phyloP scores from a whole-genome alignment of 208 protist genomes.

The Herpetomonas tarakana region DNA sequence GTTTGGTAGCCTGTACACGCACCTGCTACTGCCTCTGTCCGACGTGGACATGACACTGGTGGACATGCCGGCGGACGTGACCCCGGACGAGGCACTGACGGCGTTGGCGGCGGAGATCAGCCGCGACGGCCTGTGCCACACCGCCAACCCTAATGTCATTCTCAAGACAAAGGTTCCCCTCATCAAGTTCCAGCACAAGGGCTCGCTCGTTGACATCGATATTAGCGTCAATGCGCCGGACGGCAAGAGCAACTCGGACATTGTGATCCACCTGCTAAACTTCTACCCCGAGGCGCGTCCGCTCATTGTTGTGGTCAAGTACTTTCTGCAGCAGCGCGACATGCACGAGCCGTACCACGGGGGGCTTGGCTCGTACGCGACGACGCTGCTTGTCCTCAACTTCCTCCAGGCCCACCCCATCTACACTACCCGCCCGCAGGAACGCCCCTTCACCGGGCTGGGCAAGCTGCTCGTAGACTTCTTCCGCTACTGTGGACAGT shows the following conservation, averaged over 20 bases:
- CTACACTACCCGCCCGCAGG: slow-evolving; percentile 43
- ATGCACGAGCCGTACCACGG: slow-evolving; percentile 94
- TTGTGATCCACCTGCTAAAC: slow-evolving; percentile 56
- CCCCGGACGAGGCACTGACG: slow-evolving; percentile 60
- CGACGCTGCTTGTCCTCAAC: slow-evolving; percentile 86
- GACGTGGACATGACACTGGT: slow-evolving; percentile 85
- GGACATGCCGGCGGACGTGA: slow-evolving; percentile 33
- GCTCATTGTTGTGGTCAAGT: slow-evolving; percentile 87
- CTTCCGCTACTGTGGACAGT: slow-evolving; percentile 89
- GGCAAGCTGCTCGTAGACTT: slow-evolving; percentile 93
- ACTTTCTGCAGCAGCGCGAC: slow-evolving; percentile 88
- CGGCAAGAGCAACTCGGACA: slow-evolving; percentile 74
- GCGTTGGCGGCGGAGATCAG: slow-evolving; percentile 61
- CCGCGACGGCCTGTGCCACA: slow-evolving; percentile 47
- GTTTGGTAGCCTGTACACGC: slow-evolving; percentile 87
- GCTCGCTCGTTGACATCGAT: slow-evolving; percentile 84
- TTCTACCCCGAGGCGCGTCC: slow-evolving; percentile 75
- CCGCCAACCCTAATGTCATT: slow-evolving; percentile 83
- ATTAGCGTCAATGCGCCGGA: slow-evolving; percentile 87
- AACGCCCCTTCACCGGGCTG: slow-evolving; percentile 65
- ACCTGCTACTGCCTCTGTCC: slow-evolving; percentile 81
- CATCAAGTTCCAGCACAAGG: slow-evolving; percentile 85
- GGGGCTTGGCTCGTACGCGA: slow-evolving; percentile 89
- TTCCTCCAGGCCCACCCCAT: slow-evolving; percentile 91
- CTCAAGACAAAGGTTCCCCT: slow-evolving; percentile 92